A percentile compares a stretch with the other conserved stretches of the same genome.
These are phyloP conservation scores for Cystofilobasidium ferigula DNA, from an alignment of 768 basidiomycete species.

Conservation along the genomic window DNA sequence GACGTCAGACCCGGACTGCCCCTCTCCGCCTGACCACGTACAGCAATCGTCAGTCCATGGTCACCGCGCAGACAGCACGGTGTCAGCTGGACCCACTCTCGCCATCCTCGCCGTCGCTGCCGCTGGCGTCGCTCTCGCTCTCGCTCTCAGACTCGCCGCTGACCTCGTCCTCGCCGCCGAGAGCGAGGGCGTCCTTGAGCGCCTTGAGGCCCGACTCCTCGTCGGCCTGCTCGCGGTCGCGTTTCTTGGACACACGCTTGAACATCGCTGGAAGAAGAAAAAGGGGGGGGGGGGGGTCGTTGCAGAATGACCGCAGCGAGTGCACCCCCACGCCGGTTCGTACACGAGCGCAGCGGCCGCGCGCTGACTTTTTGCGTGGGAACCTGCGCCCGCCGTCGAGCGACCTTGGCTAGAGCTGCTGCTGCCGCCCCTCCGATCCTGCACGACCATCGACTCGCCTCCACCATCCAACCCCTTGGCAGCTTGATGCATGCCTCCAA, in stretches of 20 bases:
- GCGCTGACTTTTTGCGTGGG: too few species aligned
- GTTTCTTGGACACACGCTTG: conserved; percentile 17
- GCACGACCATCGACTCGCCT: too few species aligned
- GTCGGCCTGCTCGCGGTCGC: conserved; percentile 37
- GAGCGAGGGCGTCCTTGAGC: conserved; percentile 19
- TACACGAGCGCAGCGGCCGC: too few species aligned
- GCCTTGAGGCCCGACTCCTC: conserved; percentile 25
- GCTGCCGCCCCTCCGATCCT: too few species aligned
- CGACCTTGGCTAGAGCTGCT: too few species aligned
- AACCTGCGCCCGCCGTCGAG: too few species aligned
- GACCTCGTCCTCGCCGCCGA: conserved; percentile 26
- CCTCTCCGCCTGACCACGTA: conserved; percentile 11
- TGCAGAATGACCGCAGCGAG: too few species aligned
- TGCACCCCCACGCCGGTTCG: too few species aligned
- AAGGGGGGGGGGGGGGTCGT: neutral
- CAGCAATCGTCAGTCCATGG: neutral
- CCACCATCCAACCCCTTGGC: too few species aligned
- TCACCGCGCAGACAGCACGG: neutral
- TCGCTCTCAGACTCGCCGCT: conserved; percentile 21
- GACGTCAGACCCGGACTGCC: conserved; percentile 28
- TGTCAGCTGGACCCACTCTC: neutral
- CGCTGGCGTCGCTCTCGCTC: conserved; percentile 17
- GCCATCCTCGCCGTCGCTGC: conserved; percentile 25
- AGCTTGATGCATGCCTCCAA: too few species aligned
- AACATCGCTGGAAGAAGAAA: conserved; percentile 15